Conservation (phyloP, 306 rosid genomes). For the Cicer judaicum region DNA sequence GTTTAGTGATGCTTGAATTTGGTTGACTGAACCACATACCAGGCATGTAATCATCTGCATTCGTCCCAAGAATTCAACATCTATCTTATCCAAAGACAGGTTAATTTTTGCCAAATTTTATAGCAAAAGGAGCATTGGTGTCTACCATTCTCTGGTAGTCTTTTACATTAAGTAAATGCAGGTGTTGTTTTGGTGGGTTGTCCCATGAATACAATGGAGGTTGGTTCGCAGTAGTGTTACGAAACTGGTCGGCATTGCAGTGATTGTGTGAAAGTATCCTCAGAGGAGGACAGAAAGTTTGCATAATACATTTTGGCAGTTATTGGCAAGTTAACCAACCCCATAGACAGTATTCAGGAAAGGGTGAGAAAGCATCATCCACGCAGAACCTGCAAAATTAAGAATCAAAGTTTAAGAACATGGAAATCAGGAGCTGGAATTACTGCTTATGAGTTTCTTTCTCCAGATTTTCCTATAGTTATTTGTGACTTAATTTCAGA, state of each 20-base stretch:
- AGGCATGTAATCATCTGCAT: constrained; percentile 46
- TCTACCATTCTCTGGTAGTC: constrained; percentile 51
- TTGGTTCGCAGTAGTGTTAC: constrained; percentile 60
- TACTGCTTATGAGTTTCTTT: constrained; percentile 11
- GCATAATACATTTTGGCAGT: constrained; percentile 56
- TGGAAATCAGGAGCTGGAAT: constrained; percentile 12
- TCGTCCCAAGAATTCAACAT: constrained; percentile 48
- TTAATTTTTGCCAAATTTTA: constrained; percentile 50
- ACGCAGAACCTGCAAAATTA: constrained; percentile 57
- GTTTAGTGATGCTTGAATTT: constrained; percentile 38
- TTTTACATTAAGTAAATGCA: constrained; percentile 47
- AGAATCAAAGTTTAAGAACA: constrained; percentile 8
- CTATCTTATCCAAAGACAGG: constrained; percentile 53
- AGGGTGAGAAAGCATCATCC: constrained; percentile 57
- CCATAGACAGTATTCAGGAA: constrained; percentile 49
- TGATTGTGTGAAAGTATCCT: constrained; percentile 57
- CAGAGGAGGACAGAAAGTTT: constrained; percentile 55
- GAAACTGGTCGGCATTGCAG: constrained; percentile 59
- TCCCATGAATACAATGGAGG: constrained; percentile 60
- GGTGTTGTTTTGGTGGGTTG: constrained; percentile 55
- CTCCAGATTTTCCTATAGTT: neutral
- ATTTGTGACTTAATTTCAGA: neutral
- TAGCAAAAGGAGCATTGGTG: constrained; percentile 56
- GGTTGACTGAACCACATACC: constrained; percentile 47
- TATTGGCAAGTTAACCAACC: constrained; percentile 62